Base-by-base conservation (phyloP, 192 early-diverging fungal species). In the Chytriomyces sp. region DNA sequence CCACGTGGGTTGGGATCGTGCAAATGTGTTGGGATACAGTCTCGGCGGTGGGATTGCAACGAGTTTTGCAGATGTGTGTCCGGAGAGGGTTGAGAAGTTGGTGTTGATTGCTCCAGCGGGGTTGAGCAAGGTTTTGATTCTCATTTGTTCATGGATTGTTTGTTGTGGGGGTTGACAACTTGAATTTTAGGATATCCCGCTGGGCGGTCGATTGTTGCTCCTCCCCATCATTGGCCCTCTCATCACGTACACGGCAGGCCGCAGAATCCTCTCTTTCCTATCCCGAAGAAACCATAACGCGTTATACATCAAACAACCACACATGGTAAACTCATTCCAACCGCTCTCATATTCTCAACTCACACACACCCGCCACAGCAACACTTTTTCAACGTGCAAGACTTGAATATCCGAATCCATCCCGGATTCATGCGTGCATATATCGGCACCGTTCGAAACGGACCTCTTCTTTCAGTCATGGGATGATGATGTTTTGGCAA, bases 1-100 rank as follows among this genome's bases (percentile, higher is more conserved):
- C 16, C 70, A 86, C 46, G 77, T 89, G 0, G 86, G 81, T 3
- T 89, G 87, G 87, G 65, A 69, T 6, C 72, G n/a, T n/a, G n/a
- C n/a, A n/a, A n/a, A n/a, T n/a, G n/a, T n/a, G n/a, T n/a, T n/a
- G n/a, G n/a, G n/a, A n/a, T n/a, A n/a, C n/a, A n/a, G n/a, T n/a
- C n/a, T n/a, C n/a, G n/a, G n/a, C n/a, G n/a, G n/a, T n/a, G 72
- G 16, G 57, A 72, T 72, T 45, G 6, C 59, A 23, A 62, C 71
- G 16, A 8, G 47, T 16, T 72, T 72, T 57, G 71, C 71, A n/a
- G 59, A 72, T 43, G 7, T 18, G 45, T 72, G 45, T 46, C 71
- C 71, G 9, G 60, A 59, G 24, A 5, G 28, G 6, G 71, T 72
- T 0, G 60, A 72, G 18, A 60, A 72, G 13, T 60, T 72, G n/a